A percentile compares a stretch with the other conserved stretches of the same genome.
phyloP scores from a whole-genome alignment of 2,329 filamentous ascomycete genomes.

The Fusarium burgessii region DNA sequence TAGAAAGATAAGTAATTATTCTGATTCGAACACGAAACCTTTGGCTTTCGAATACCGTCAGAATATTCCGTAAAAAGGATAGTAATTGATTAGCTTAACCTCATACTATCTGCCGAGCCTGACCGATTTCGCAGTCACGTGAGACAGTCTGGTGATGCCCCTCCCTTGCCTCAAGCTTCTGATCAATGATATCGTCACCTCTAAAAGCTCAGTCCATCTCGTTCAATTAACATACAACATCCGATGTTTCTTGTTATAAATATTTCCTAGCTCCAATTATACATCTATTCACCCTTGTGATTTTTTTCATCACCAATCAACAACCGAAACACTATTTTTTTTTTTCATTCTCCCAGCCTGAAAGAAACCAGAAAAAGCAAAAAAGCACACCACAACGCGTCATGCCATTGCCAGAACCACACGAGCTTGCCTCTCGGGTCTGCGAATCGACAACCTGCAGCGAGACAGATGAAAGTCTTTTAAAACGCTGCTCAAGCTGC shows the following conservation, averaged over 20 bases:
- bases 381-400: constrained; percentile 1
- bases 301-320: fast-evolving
- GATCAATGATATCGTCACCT: background rate
- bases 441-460: constrained; percentile 30
- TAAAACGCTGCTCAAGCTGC: constrained; percentile 56
- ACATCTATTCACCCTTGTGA: too few species aligned
- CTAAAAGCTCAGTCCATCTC: background rate
- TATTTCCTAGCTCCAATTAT: fast-evolving
- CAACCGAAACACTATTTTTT: background rate
- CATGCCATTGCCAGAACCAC: background rate
- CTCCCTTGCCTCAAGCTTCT: background rate
- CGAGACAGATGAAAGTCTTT: background rate
- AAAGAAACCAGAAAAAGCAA: background rate
- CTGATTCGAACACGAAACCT: fast-evolving
- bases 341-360: background rate
- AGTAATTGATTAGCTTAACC: fast-evolving
- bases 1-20: fast-evolving
- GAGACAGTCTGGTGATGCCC: background rate
- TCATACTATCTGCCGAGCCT: background rate
- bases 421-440: background rate
- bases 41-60: fast-evolving
- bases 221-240: fast-evolving
- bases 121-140: background rate
- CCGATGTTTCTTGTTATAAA: fast-evolving
- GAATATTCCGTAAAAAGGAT: fast-evolving